Evolutionary conservation across 1,284 basidiomycete genomes (phyloP).

Genomic region (Abortiporus biennis): DNA sequence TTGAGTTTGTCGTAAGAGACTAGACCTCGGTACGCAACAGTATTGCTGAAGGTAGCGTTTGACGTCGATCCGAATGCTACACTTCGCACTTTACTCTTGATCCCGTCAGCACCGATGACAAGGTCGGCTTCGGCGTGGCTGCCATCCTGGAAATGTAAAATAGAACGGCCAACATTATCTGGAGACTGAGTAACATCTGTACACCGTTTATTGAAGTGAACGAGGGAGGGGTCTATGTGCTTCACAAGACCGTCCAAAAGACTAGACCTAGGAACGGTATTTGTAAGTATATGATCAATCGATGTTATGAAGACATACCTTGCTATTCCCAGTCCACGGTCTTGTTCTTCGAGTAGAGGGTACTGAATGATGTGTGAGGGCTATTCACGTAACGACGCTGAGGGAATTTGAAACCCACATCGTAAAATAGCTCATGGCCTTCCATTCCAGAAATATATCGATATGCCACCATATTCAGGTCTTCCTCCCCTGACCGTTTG

Average conservation of each 20-base stretch:
- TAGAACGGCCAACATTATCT: constrained; percentile 20
- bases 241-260: constrained; percentile 44
- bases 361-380: neutral
- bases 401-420: constrained; percentile 26
- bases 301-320: constrained; percentile 23
- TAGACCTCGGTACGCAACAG: constrained; percentile 9
- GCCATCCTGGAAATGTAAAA: constrained; percentile 40
- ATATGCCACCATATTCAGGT: constrained; percentile 2
- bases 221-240: constrained; percentile 32
- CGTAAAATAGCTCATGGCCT: constrained; percentile 38
- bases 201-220: constrained; percentile 49
- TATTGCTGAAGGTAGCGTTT: constrained; percentile 10
- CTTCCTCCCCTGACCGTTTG: constrained; percentile 1
- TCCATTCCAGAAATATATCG: constrained; percentile 29
- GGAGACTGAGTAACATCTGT: constrained; percentile 25
- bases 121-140: constrained; percentile 41
- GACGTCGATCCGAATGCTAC: constrained; percentile 3
- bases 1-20: constrained; percentile 3
- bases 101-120: constrained; percentile 48
- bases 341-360: constrained; percentile 1
- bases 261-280: constrained; percentile 30
- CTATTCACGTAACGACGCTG: neutral
- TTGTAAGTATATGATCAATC: neutral
- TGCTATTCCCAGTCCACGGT: constrained; percentile 29
- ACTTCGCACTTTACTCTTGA: constrained; percentile 12